A percentile compares a stretch with the other conserved stretches of the same genome.
Evolutionary conservation across 1,284 basidiomycete species (phyloP).

Genomic region (Rhodotorula mucilaginosa): DNA sequence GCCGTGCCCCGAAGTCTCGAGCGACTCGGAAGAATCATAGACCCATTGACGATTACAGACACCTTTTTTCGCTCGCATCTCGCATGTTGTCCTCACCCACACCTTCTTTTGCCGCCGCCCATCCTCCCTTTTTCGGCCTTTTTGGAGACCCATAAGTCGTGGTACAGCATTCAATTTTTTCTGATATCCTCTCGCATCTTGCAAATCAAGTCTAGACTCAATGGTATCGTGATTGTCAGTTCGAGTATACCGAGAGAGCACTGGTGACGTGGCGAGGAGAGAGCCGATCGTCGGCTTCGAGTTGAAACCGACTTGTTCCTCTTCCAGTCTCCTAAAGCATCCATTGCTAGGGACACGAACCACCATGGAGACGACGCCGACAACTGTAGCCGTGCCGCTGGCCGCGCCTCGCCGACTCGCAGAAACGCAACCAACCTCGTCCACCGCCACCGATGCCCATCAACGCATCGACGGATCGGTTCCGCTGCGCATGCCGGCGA

Average conservation of each 20-base stretch:
- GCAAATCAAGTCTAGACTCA: no score
- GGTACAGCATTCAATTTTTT: no score
- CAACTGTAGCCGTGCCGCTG: neutral
- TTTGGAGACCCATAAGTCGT: no score
- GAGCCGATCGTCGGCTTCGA: no score
- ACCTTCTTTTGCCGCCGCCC: neutral
- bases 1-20: neutral
- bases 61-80: neutral
- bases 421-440: neutral
- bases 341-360: no score
- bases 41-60: neutral
- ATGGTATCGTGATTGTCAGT: no score
- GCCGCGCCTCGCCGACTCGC: neutral
- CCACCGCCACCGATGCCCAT: neutral
- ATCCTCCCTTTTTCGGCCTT: neutral
- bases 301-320: no score
- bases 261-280: no score
- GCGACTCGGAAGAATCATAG: conserved; percentile 1
- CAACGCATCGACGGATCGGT: conserved; percentile 3
- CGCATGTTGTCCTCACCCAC: neutral
- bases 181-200: no score
- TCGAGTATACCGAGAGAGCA: no score
- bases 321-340: no score
- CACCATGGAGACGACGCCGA: neutral
- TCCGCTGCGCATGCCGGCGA: conserved; percentile 31